Conservation (phyloP, 1,284 basidiomycete genomes). For the Papiliotrema laurentii region DNA sequence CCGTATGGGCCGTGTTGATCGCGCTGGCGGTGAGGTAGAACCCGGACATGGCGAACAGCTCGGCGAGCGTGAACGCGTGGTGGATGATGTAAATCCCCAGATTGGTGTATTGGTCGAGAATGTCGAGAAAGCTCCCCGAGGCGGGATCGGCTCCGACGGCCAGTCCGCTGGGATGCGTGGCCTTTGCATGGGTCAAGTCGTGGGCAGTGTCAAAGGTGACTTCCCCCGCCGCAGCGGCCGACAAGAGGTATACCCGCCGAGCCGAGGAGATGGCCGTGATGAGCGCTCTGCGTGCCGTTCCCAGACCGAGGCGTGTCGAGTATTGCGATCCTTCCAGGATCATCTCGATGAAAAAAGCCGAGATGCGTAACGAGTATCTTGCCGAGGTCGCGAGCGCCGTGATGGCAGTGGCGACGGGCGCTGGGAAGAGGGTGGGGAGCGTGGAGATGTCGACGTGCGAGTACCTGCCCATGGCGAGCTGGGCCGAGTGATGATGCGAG, state of each 20-base stretch:
- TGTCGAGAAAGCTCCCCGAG: conserved; percentile 43
- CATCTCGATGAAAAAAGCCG: conserved; percentile 48
- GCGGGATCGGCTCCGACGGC: conserved; percentile 6
- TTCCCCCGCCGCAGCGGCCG: conserved; percentile 20
- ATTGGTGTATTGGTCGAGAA: conserved; percentile 53
- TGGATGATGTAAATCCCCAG: conserved; percentile 53
- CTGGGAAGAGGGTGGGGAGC: conserved; percentile 42
- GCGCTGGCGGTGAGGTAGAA: conserved; percentile 50
- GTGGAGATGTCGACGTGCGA: conserved; percentile 5
- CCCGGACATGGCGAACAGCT: conserved; percentile 53
- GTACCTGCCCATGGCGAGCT: no score
- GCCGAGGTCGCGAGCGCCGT: conserved; percentile 46
- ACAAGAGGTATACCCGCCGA: conserved; percentile 42
- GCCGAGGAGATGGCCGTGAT: conserved; percentile 48
- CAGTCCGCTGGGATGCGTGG: no score
- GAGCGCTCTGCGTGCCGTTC: conserved; percentile 44
- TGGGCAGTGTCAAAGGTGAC: conserved; percentile 21
- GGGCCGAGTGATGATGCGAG: no score
- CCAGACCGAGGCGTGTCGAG: conserved; percentile 37
- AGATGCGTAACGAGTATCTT: conserved; percentile 40
- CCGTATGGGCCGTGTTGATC: conserved; percentile 41
- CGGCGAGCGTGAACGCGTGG: conserved; percentile 53
- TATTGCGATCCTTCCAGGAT: conserved; percentile 45
- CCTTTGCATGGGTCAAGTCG: background rate
- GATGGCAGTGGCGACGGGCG: conserved; percentile 45